phyloP scores from a whole-genome alignment of 345 rosid species.

The Lumnitzera littorea region DNA sequence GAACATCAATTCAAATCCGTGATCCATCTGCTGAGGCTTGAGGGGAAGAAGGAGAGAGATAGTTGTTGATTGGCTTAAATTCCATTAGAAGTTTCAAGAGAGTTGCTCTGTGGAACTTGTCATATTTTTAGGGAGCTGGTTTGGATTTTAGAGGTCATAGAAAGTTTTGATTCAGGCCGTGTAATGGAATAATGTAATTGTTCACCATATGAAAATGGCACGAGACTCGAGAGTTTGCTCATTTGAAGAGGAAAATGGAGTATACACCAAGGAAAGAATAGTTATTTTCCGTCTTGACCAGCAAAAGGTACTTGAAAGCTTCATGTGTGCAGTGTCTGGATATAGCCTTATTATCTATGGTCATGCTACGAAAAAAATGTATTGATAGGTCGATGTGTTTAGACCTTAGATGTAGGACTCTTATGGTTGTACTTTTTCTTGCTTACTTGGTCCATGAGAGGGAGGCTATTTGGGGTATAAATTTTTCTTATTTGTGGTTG shows the following conservation, averaged over 20 bases:
- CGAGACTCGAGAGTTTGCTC: background rate
- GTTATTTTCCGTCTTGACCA: too few species aligned
- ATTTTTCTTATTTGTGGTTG: too few species aligned
- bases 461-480: too few species aligned
- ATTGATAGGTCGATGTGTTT: too few species aligned
- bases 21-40: conserved; percentile 26
- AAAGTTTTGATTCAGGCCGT: conserved; percentile 1
- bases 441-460: too few species aligned
- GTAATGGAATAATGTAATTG: conserved; percentile 14
- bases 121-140: conserved; percentile 2
- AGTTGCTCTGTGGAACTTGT: background rate
- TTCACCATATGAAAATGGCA: background rate
- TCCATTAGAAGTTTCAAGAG: background rate
- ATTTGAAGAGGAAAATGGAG: background rate
- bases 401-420: too few species aligned
- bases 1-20: conserved; percentile 51
- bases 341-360: too few species aligned
- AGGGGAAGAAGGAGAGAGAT: background rate
- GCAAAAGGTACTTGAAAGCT: too few species aligned
- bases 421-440: too few species aligned
- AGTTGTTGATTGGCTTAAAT: background rate
- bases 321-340: too few species aligned
- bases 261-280: too few species aligned
- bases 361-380: too few species aligned
- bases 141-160: background rate